Conservation (phyloP, 2,329 filamentous ascomycete species). For the Gliomastix tumulicola region DNA sequence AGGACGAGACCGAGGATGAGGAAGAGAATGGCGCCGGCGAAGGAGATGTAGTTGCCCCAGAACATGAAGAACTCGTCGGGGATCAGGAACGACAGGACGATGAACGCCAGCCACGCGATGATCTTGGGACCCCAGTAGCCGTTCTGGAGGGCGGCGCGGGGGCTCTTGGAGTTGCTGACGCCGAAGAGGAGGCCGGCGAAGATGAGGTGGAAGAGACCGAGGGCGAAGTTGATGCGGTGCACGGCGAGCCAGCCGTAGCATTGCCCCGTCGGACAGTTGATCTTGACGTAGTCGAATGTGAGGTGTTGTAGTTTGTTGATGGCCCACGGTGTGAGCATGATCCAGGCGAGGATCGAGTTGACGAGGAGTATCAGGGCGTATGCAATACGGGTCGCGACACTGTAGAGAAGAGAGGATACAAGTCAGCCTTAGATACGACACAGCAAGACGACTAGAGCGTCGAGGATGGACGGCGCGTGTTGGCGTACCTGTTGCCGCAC, state of each 20-base stretch:
- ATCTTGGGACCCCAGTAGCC: conserved; percentile 99
- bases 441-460: too few species aligned
- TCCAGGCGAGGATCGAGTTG: conserved; percentile 96
- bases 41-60: conserved; percentile 91
- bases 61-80: conserved; percentile 91
- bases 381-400: conserved; percentile 93
- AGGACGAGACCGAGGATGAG: conserved; percentile 86
- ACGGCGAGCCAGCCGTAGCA: conserved; percentile 96
- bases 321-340: conserved; percentile 98
- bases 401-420: conserved; percentile 31
- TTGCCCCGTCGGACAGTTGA: conserved; percentile 82
- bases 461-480: not conserved
- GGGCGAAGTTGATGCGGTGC: conserved; percentile 95
- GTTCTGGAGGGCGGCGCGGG: conserved; percentile 84
- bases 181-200: conserved; percentile 80
- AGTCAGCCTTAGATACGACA: too few species aligned
- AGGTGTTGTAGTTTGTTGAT: conserved; percentile 91
- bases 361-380: conserved; percentile 91
- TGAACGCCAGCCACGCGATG: conserved; percentile 76
- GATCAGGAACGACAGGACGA: conserved; percentile 91
- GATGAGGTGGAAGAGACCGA: conserved; percentile 87
- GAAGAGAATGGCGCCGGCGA: conserved; percentile 86
- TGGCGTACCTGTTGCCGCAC: conserved; percentile 80
- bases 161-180: conserved; percentile 79
- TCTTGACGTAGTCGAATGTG: conserved; percentile 92